Conservation (phyloP, 352 stramenopile genomes). For the Globisporangium cystogenes region DNA sequence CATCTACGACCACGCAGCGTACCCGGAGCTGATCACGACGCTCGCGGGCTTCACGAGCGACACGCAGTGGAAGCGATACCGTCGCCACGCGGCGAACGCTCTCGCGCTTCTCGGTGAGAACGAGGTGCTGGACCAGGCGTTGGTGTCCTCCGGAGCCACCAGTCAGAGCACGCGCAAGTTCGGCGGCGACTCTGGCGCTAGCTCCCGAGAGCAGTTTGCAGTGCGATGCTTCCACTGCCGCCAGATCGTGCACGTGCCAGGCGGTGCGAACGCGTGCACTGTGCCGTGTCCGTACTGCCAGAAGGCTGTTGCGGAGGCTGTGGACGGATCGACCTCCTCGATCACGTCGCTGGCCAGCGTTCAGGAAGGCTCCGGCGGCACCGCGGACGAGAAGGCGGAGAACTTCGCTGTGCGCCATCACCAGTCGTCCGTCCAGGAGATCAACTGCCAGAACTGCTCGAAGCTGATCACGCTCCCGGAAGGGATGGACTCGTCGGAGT, state of each 20-base stretch:
- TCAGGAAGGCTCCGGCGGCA: slow-evolving; percentile 12
- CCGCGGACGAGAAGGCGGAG: neutral
- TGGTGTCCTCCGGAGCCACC: slow-evolving; percentile 2
- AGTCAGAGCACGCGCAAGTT: neutral
- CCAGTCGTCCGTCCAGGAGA: slow-evolving; percentile 11
- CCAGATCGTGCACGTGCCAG: slow-evolving; percentile 37
- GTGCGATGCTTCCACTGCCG: slow-evolving; percentile 58
- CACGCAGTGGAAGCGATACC: slow-evolving; percentile 33
- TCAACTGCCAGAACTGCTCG: slow-evolving; percentile 56
- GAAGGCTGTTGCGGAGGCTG: slow-evolving; percentile 26
- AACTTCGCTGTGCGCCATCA: neutral
- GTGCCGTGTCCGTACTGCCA: slow-evolving; percentile 42
- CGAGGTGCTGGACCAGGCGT: slow-evolving; percentile 23
- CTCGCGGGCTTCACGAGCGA: slow-evolving; percentile 26
- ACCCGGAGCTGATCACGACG: slow-evolving; percentile 32
- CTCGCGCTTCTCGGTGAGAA: slow-evolving; percentile 50
- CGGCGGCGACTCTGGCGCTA: neutral
- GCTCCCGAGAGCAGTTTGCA: slow-evolving; percentile 12
- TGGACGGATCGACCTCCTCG: slow-evolving; percentile 23
- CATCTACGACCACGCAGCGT: slow-evolving; percentile 42
- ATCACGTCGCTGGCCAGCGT: slow-evolving; percentile 25
- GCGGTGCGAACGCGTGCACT: slow-evolving; percentile 20
- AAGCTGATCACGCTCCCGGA: slow-evolving; percentile 42
- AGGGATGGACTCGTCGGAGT: slow-evolving; percentile 35
- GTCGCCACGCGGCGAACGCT: slow-evolving; percentile 25